Conservation (phyloP, 1,284 basidiomycete genomes). For the Trametes sp. region DNA sequence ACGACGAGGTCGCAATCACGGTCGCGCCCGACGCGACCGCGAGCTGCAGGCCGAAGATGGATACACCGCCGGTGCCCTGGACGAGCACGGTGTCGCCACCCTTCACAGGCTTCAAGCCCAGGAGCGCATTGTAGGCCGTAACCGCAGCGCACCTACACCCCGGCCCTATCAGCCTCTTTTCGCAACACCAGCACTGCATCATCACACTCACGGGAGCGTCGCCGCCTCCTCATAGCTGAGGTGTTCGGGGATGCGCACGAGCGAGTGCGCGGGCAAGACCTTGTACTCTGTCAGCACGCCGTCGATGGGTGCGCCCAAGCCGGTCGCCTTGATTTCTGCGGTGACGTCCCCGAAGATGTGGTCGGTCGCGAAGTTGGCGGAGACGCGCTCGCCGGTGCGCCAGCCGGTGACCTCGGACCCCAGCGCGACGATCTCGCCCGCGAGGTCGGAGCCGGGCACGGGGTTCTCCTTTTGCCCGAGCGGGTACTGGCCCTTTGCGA, state of each 20-base stretch:
- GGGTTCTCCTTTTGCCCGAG: conserved; percentile 42
- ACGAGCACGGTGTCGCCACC: conserved; percentile 43
- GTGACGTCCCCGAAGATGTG: conserved; percentile 21
- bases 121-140: background rate
- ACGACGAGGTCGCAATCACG: conserved; percentile 53
- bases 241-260: conserved; percentile 43
- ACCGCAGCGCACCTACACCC: background rate
- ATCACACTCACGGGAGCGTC: conserved; percentile 4
- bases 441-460: conserved; percentile 66
- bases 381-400: conserved; percentile 60
- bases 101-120: conserved; percentile 34
- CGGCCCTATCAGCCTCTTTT: background rate
- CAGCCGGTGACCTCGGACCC: conserved; percentile 57
- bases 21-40: conserved; percentile 49
- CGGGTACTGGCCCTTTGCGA: conserved; percentile 47
- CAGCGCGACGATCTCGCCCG: conserved; percentile 64
- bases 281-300: conserved; percentile 64
- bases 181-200: background rate
- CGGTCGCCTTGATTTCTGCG: conserved; percentile 36
- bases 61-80: conserved; percentile 51
- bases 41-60: conserved; percentile 47
- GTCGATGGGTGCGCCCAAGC: conserved; percentile 54
- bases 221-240: conserved; percentile 46
- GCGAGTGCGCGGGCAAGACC: conserved; percentile 29
- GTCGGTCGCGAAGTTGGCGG: conserved; percentile 27